phyloP scores from a whole-genome alignment of 768 basidiomycete species.

The Trametes gibbosa region DNA sequence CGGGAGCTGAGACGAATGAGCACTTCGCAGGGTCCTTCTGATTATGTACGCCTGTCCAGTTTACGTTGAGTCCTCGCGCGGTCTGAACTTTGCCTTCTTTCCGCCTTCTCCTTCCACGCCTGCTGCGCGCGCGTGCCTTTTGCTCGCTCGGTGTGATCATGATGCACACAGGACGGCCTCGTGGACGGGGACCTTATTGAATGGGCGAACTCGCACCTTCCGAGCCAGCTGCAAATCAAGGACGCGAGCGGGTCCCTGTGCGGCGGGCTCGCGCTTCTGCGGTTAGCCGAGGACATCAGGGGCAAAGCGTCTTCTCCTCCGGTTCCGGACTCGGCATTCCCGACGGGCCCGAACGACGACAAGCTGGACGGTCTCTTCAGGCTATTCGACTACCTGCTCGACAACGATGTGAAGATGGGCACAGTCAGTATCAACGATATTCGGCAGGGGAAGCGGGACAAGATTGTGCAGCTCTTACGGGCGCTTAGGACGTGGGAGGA shows the following conservation, averaged over 20 bases:
- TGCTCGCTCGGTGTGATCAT: neutral
- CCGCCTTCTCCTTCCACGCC: neutral
- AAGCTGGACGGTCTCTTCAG: conserved; percentile 85
- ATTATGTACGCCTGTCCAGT: conserved; percentile 19
- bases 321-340: conserved; percentile 79
- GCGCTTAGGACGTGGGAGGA: conserved; percentile 83
- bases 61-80: neutral
- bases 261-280: conserved; percentile 76
- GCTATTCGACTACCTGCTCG: conserved; percentile 89
- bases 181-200: conserved; percentile 61
- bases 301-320: conserved; percentile 63
- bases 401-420: conserved; percentile 90
- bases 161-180: conserved; percentile 10
- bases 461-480: conserved; percentile 75
- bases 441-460: conserved; percentile 75
- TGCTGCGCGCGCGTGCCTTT: conserved; percentile 5
- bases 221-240: conserved; percentile 54
- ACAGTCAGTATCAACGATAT: conserved; percentile 94
- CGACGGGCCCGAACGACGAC: conserved; percentile 62
- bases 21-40: conserved; percentile 9
- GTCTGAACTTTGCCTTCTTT: conserved; percentile 13
- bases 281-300: conserved; percentile 81
- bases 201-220: conserved; percentile 89
- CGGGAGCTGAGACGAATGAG: conserved; percentile 54
- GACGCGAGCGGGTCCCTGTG: conserved; percentile 44